Percentiles rank a stretch among this genome's conserved stretches.
These are phyloP conservation scores for Apiotrichum veenhuisii DNA, from an alignment of 1,284 basidiomycete species.

Conservation along the genomic window DNA sequence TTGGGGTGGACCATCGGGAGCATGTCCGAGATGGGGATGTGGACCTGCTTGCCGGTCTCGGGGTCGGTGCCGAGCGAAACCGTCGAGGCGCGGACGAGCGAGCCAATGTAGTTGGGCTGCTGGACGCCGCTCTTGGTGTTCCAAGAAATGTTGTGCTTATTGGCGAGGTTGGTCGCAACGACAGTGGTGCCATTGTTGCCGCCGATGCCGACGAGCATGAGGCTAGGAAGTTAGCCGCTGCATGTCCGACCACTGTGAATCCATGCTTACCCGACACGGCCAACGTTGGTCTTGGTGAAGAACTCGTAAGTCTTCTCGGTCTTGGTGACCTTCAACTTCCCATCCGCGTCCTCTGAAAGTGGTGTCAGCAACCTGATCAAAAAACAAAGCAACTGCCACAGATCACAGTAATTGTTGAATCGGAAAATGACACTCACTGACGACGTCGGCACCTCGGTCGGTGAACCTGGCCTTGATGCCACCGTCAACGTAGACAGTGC, in stretches of 20 bases:
- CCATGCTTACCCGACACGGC: constrained; percentile 87
- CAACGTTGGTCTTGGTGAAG: constrained; percentile 80
- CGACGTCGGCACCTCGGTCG: constrained; percentile 75
- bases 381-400: too few relatives aligned
- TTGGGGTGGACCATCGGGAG: constrained; percentile 98
- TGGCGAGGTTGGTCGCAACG: constrained; percentile 91
- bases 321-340: constrained; percentile 67
- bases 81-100: constrained; percentile 84
- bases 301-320: constrained; percentile 80
- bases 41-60: constrained; percentile 79
- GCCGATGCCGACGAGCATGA: constrained; percentile 95
- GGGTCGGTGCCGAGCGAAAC: constrained; percentile 85
- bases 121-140: constrained; percentile 88
- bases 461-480: constrained; percentile 74
- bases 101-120: constrained; percentile 95
- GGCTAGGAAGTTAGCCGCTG: constrained; percentile 54
- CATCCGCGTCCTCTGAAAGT: constrained; percentile 55
- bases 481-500: constrained; percentile 74
- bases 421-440: constrained; percentile 35
- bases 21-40: constrained; percentile 88
- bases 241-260: constrained; percentile 17
- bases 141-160: constrained; percentile 92
- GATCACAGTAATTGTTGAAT: too few relatives aligned
- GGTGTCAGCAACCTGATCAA: not conserved
- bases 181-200: constrained; percentile 98